Base-by-base conservation (phyloP, 768 basidiomycete species). In the Chalciporus sphaerocephalus region DNA sequence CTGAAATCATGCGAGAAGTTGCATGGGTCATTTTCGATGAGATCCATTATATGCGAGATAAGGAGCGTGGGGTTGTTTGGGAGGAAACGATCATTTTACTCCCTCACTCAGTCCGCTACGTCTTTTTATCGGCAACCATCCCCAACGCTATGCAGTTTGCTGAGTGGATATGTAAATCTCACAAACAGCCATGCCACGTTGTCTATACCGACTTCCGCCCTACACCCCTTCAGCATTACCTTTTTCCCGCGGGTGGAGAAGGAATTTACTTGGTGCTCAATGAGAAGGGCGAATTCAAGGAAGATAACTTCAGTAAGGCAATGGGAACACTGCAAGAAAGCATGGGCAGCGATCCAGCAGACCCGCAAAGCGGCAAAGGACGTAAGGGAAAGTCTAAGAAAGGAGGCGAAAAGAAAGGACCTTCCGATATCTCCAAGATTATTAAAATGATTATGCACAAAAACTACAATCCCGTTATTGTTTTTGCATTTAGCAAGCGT, bases 21-120 rank as follows among this genome's bases (percentile, higher is more conserved):
- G 93, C 94, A 1, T 99, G 96, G 96, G 95, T 98, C 46, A 82
- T 99, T 53, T 99, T 98, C 65, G 96, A 99, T 62, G 96, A 99
- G 70, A 96, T 99, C 50, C 96, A 99, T 63, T 99, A 98, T 70
- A 99, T 98, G 96, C 86, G 96, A 50, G 96, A 98, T 73, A 92
- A 92, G 59, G 96, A 99, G 64, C 89, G 96, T 55, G 96, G 96
- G 54, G 96, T 99, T 16, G 96, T 99, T 21, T 98, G 96, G 96
- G 95, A 99, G 69, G 94, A 96, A 66, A 94, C 93, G 1, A 96
- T 98, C 61, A 98, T 98, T 56, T 81, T 99, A 2, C 81, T 99
- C 10, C 96, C 96, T 8, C 91, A 96, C 65, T 85, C 83, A 12
- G 95, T 98, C 51, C 92, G 88, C 69, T 95, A 96, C 64, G 95